Base-by-base conservation (phyloP, 306 rosid genomes). In the Alnus rubra region DNA sequence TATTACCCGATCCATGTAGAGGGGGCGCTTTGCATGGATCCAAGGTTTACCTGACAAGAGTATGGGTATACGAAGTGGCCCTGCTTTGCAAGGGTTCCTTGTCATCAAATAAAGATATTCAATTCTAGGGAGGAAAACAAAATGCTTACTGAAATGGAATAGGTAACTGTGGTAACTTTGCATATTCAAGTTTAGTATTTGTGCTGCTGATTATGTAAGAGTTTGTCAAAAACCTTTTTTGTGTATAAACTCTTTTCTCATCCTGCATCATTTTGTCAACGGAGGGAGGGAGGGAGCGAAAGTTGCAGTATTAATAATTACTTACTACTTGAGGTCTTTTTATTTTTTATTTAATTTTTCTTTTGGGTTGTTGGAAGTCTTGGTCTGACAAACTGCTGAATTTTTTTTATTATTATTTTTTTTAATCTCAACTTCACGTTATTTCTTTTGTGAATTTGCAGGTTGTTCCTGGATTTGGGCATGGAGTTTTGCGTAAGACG, bases 401-500 rank as follows among this genome's bases (percentile, higher is more conserved):
- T 33, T 28, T 37, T 37, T 65, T 56, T 15, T 16, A n/a, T n/a
- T n/a, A n/a, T n/a, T n/a, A n/a, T n/a, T n/a, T n/a, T n/a, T n/a
- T n/a, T n/a, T n/a, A n/a, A n/a, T 78, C 19, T 78, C 16, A 42
- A 52, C 16, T 35, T 81, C 75, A 68, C 54, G 50, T 45, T 42
- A 76, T 74, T 16, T 60, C 64, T 56, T 42, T 79, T 73, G 16
- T 55, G 53, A 28, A 55, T 81, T 83, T 86, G 70, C 79, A 95
- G 99, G 98, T 96, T 83, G 92, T 93, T 65, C 99, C 99, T 80
- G 97, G 99, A 84, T 96, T 85, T 79, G 99, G 99, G 45, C 99
- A 96, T 68, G 99, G 99, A 62, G 99, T 96, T 84, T 79, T 96
- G 88, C 97, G 99, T 76, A 85, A 96, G 51, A 96, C 98, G 37